These are phyloP conservation scores for Mucor velutinosus DNA, from an alignment of 371 early-diverging fungal genomes.

Conservation along the genomic window DNA sequence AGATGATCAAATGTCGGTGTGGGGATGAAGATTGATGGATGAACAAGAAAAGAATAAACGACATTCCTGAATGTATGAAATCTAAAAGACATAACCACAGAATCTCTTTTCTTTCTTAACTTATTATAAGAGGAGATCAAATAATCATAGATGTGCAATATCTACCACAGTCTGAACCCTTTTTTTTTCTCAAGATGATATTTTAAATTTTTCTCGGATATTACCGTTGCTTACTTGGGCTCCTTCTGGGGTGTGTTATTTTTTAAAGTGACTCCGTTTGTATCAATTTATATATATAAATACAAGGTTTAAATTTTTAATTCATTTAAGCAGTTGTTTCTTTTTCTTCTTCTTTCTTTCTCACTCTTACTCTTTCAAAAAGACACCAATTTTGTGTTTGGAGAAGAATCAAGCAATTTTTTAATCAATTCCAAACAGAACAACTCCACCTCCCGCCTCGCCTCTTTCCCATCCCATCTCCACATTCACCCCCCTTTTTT, in stretches of 20 bases:
- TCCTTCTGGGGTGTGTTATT: constrained; percentile 18
- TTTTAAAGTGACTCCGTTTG: constrained; percentile 19
- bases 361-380: constrained; percentile 6
- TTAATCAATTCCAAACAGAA: not conserved
- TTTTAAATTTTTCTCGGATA: constrained; percentile 9
- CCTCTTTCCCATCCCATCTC: not conserved
- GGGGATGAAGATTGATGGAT: not conserved
- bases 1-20: not conserved
- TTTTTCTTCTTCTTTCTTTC: constrained; percentile 8
- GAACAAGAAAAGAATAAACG: not conserved
- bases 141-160: not conserved
- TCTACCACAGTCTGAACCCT: constrained; percentile 7
- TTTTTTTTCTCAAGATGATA: constrained; percentile 3
- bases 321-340: constrained; percentile 1
- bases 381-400: not conserved
- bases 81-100: not conserved
- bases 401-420: not conserved
- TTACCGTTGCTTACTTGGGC: constrained; percentile 11
- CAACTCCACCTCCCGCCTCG: not conserved
- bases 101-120: not conserved
- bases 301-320: not conserved
- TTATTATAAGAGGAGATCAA: constrained; percentile 20
- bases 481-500: not conserved
- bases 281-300: constrained; percentile 7
- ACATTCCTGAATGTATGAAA: not conserved